Conservation (phyloP, 1,284 basidiomycete genomes). For the Sphaerobolus stellatus region DNA sequence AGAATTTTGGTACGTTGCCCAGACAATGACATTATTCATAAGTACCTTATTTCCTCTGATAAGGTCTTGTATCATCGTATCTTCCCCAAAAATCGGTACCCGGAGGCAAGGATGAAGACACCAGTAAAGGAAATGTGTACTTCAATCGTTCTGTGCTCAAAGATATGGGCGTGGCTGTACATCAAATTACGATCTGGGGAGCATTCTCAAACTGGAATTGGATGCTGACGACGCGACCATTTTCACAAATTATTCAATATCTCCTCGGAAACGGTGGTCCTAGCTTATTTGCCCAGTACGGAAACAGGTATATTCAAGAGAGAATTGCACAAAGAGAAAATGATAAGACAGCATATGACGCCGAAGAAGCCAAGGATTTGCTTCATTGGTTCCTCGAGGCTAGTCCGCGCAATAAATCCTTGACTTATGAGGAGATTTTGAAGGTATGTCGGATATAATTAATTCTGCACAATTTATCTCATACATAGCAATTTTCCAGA, state of each 20-base stretch:
- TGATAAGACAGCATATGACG: not conserved
- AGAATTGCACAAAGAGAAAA: not conserved
- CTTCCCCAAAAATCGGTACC: no score
- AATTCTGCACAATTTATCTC: not conserved
- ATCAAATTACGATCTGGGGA: not conserved
- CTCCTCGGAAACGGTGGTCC: constrained; percentile 3
- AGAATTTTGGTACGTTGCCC: not conserved
- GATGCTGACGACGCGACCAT: not conserved
- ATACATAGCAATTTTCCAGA: not conserved
- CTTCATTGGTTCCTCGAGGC: constrained; percentile 5
- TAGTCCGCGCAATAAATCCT: no score
- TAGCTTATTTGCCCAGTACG: not conserved
- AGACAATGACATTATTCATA: no score
- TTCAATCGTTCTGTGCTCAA: not conserved
- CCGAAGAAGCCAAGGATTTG: constrained; percentile 11
- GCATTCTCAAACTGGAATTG: constrained; percentile 4
- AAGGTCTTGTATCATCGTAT: no score
- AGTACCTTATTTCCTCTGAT: no score
- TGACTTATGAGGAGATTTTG: no score
- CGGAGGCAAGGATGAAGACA: no score
- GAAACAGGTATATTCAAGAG: not conserved
- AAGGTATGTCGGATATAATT: no score
- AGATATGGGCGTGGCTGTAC: not conserved
- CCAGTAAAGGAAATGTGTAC: no score
- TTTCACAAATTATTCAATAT: not conserved